Evolutionary conservation across 768 basidiomycete genomes (phyloP).

Genomic region (Phaffia tasmanica): DNA sequence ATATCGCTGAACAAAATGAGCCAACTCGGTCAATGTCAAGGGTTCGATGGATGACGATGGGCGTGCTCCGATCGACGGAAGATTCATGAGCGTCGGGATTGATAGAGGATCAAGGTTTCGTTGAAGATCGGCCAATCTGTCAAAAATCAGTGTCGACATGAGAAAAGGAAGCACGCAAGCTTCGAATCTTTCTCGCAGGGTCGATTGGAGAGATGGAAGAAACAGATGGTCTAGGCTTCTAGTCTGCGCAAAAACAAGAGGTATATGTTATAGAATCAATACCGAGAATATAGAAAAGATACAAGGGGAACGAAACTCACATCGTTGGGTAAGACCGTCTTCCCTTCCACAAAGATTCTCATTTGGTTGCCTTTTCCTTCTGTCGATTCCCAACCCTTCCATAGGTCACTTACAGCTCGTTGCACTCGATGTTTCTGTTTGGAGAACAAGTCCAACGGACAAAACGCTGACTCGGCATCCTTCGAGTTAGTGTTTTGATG

Average conservation of each 20-base stretch:
- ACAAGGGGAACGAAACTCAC: slow-evolving; percentile 40
- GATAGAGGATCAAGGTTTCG: slow-evolving; percentile 63
- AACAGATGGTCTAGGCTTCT: neutral
- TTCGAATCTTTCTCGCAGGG: slow-evolving; percentile 5
- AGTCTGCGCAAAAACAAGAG: neutral
- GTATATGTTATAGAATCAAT: neutral
- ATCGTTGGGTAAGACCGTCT: slow-evolving; percentile 48
- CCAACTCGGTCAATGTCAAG: slow-evolving; percentile 46
- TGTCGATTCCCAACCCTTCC: slow-evolving; percentile 58
- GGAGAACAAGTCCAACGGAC: slow-evolving; percentile 85
- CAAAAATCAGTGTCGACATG: slow-evolving; percentile 39
- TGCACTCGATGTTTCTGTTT: slow-evolving; percentile 49
- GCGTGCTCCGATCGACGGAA: slow-evolving; percentile 27
- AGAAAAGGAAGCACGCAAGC: slow-evolving; percentile 26
- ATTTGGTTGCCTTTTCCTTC: slow-evolving; percentile 67
- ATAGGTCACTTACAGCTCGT: slow-evolving; percentile 58
- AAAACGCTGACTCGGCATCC: slow-evolving; percentile 44
- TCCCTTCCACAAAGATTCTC: slow-evolving; percentile 62
- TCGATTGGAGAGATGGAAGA: too few relatives aligned
- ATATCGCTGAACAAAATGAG: slow-evolving; percentile 51
- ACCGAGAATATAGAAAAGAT: neutral
- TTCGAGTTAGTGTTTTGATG: slow-evolving; percentile 14
- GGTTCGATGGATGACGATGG: slow-evolving; percentile 23
- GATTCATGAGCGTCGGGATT: slow-evolving; percentile 58
- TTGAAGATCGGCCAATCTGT: slow-evolving; percentile 48